These are phyloP conservation scores for Tilletia indica DNA, from an alignment of 1,284 basidiomycete genomes.

Conservation along the genomic window DNA sequence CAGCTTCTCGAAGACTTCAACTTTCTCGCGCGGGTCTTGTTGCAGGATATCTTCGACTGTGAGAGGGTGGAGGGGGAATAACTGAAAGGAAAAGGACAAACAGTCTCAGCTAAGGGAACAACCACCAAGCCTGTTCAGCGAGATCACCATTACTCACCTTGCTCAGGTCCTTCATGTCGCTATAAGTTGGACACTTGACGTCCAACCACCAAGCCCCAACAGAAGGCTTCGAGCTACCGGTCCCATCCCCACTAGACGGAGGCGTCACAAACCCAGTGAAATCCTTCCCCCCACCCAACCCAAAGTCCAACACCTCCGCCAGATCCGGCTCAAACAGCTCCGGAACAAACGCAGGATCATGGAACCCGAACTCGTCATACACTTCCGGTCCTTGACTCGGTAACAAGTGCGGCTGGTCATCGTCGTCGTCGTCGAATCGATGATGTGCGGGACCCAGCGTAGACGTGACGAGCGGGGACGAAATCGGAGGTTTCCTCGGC, in stretches of 20 bases:
- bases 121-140: not conserved
- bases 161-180: slow-evolving; percentile 81
- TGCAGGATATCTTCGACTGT: slow-evolving; percentile 95
- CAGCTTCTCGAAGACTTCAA: slow-evolving; percentile 81
- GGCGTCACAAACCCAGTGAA: not conserved
- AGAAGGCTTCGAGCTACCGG: slow-evolving; percentile 2
- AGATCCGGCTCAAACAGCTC: not conserved
- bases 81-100: slow-evolving; percentile 58
- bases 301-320: too few relatives aligned
- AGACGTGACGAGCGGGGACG: too few relatives aligned
- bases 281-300: too few relatives aligned
- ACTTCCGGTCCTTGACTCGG: not conserved
- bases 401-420: too few relatives aligned
- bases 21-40: slow-evolving; percentile 87
- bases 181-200: slow-evolving; percentile 82
- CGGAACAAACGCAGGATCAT: too few relatives aligned
- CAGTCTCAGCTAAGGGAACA: slow-evolving; percentile 10
- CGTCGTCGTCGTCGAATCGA: too few relatives aligned
- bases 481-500: too few relatives aligned
- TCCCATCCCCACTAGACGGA: slow-evolving; percentile 7
- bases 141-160: slow-evolving; percentile 63
- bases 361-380: too few relatives aligned
- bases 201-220: slow-evolving; percentile 80
- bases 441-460: too few relatives aligned
- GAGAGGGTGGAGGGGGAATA: slow-evolving; percentile 84